Base-by-base conservation (phyloP, 148 eudicot genomes). In the Drosera capensis region DNA sequence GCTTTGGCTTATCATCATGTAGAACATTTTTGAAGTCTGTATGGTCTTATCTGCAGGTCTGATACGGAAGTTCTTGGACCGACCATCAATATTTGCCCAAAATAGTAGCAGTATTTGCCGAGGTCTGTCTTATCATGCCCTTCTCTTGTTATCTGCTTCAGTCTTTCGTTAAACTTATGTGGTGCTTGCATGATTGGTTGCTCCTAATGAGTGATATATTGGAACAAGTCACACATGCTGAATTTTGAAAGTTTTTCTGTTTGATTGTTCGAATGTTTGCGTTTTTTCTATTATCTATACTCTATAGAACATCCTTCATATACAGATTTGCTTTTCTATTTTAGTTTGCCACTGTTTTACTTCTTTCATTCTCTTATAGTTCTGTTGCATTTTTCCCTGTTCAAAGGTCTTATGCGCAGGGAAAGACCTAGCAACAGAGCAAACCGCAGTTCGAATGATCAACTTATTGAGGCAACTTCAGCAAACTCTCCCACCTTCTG, bases 41-140 rank as follows among this genome's bases (percentile, higher is more conserved):
- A 22, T 20, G 6, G 31, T 3, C 31, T 49, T 37, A 35, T 68
- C 40, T 60, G 63, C 64, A 71, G 75, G 68, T 57, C 71, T 5
- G 71, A 66, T 43, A 23, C 57, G 44, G 71, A 71, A 51, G 21
- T 66, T 34, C 55, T 71, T 5, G 75, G 68, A 28, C 65, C 68
- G 5, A 58, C 28, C 49, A 65, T 59, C 68, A 66, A 40, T 44
- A 66, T 52, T 53, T 71, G 43, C 55, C 68, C n/a, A 57, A 54
- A 54, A 62, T 71, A 46, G 57, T 71, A 14, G 56, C 56, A 23
- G 67, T 71, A 14, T 66, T 71, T 49, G 71, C 75, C 19, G 75
- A 71, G 71, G 75, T 71, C 65, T 34, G 8, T n/a, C 14, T 47
- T 12, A 5, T 15, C 35, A 17, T 16, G 8, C 9, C 5, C 4